These are phyloP conservation scores for Naematelia aurantialba DNA, from an alignment of 768 basidiomycete genomes.

Conservation along the genomic window DNA sequence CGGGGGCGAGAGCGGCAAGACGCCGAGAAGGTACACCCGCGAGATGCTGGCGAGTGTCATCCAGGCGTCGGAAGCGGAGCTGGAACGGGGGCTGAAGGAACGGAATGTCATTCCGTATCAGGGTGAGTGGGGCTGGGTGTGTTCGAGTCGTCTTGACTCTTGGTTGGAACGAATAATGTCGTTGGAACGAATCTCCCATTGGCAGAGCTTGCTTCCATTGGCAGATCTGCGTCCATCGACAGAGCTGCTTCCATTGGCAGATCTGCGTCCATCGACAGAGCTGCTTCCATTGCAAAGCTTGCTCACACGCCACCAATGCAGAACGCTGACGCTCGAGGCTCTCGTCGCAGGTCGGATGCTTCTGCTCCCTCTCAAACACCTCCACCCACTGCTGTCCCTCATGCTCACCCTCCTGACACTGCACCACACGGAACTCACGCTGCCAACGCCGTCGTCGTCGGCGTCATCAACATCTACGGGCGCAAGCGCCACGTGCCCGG, in stretches of 20 bases:
- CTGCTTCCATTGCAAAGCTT: too few relatives aligned
- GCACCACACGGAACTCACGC: slow-evolving; percentile 29
- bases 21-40: slow-evolving; percentile 56
- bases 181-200: too few relatives aligned
- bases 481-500: slow-evolving; percentile 2
- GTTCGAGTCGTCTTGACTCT: too few relatives aligned
- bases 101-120: slow-evolving; percentile 69
- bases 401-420: slow-evolving; percentile 72
- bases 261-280: too few relatives aligned
- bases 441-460: not conserved
- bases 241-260: too few relatives aligned
- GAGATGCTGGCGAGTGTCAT: slow-evolving; percentile 62
- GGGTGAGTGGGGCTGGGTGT: slow-evolving; percentile 54
- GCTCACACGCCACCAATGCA: too few relatives aligned
- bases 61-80: slow-evolving; percentile 77
- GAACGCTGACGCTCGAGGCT: too few relatives aligned
- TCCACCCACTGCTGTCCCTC: slow-evolving; percentile 60
- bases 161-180: too few relatives aligned
- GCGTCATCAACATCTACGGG: too few relatives aligned
- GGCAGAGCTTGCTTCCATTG: too few relatives aligned
- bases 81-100: slow-evolving; percentile 63
- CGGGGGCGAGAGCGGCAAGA: slow-evolving; percentile 31
- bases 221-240: too few relatives aligned
- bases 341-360: slow-evolving; percentile 64
- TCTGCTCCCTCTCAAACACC: slow-evolving; percentile 58